A percentile compares a stretch with the other conserved stretches of the same genome.
Conservation (phyloP, 2,329 filamentous ascomycete species). For the Cucurbitaria berberidis region DNA sequence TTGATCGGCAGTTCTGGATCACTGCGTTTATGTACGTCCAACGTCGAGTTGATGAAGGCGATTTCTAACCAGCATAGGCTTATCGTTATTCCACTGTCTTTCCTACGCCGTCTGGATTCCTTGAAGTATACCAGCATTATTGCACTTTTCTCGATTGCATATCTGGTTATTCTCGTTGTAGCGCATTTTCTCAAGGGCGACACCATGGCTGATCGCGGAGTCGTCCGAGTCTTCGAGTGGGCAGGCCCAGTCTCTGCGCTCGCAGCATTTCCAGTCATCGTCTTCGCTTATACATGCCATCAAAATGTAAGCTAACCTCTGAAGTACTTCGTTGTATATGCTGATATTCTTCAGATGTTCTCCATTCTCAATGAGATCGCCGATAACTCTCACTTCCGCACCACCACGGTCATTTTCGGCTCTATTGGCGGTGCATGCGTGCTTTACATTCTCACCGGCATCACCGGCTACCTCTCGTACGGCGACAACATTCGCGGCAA, state of each 20-base stretch:
- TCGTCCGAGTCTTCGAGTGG: conserved; percentile 78
- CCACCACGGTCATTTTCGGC: conserved; percentile 77
- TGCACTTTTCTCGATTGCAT: conserved; percentile 90
- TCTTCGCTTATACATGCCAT: conserved; percentile 99
- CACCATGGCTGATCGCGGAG: conserved; percentile 72
- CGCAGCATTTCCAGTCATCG: conserved; percentile 89
- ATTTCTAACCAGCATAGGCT: conserved; percentile 61
- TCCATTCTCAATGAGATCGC: conserved; percentile 95
- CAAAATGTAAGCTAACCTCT: conserved; percentile 73
- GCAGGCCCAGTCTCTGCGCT: conserved; percentile 78
- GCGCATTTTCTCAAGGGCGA: conserved; percentile 87
- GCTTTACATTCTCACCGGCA: conserved; percentile 88
- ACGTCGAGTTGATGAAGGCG: too few species aligned
- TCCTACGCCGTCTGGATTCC: conserved; percentile 88
- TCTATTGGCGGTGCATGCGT: conserved; percentile 88
- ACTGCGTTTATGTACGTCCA: conserved; percentile 84
- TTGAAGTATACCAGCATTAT: conserved; percentile 96
- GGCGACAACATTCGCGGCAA: conserved; percentile 89
- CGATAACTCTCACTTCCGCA: conserved; percentile 78
- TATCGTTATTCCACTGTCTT: conserved; percentile 91
- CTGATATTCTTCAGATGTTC: conserved; percentile 75
- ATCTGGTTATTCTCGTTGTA: conserved; percentile 89
- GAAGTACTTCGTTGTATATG: neutral
- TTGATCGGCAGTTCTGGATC: conserved; percentile 96
- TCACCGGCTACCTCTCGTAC: conserved; percentile 95